Evolutionary conservation across 2,329 filamentous ascomycete species (phyloP).

Genomic region (Nigrograna mackinnonii): DNA sequence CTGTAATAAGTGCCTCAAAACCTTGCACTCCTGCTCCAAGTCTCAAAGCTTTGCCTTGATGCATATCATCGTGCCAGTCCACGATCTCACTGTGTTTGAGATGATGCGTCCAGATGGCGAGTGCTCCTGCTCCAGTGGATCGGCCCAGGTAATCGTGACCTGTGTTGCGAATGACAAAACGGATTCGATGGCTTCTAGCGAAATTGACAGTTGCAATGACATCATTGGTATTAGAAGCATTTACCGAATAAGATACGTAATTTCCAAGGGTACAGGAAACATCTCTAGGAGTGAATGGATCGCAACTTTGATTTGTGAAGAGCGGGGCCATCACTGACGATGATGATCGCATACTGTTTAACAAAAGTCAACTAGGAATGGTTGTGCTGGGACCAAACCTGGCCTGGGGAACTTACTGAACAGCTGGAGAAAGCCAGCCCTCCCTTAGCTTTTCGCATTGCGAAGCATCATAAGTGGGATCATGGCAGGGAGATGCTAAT

Average conservation of each 20-base stretch:
- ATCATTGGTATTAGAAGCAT: slow-evolving; percentile 21
- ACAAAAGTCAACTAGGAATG: neutral
- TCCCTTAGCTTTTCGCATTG: slow-evolving; percentile 10
- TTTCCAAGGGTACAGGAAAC: slow-evolving; percentile 25
- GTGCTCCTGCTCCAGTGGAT: slow-evolving; percentile 30
- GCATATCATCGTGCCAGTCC: slow-evolving; percentile 5
- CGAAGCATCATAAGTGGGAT: slow-evolving; percentile 20
- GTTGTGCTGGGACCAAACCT: neutral
- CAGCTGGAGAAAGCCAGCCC: neutral
- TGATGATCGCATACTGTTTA: neutral
- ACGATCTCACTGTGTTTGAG: slow-evolving; percentile 23
- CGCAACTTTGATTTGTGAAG: slow-evolving; percentile 19
- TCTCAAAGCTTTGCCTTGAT: slow-evolving; percentile 27
- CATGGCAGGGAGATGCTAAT: slow-evolving; percentile 41
- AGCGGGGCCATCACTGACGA: slow-evolving; percentile 16
- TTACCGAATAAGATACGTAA: slow-evolving; percentile 39
- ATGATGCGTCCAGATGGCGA: slow-evolving; percentile 33
- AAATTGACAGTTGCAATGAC: slow-evolving; percentile 23
- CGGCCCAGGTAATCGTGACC: slow-evolving; percentile 31
- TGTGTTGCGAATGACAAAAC: slow-evolving; percentile 26
- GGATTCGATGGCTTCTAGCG: slow-evolving; percentile 25
- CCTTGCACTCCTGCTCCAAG: slow-evolving; percentile 30
- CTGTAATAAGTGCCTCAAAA: slow-evolving; percentile 24
- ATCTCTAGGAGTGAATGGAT: slow-evolving; percentile 14
- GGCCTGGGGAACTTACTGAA: neutral